Percentiles rank a stretch among this genome's conserved stretches.
phyloP scores from a whole-genome alignment of 129 eudicot species.

The Artemisia tridentata region DNA sequence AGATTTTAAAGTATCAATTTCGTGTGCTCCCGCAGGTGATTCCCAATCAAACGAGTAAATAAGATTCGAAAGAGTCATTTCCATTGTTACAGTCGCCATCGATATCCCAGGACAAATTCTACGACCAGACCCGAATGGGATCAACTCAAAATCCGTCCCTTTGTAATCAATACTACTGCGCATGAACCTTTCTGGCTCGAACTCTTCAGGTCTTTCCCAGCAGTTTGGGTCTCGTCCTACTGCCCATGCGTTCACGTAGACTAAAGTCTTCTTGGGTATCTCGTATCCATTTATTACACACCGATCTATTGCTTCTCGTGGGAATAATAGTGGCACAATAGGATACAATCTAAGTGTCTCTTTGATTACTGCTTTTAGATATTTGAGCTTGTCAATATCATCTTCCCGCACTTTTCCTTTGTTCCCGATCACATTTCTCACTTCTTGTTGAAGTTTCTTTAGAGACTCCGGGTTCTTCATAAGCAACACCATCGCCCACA shows the following conservation, averaged over 20 bases:
- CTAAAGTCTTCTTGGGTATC: conserved; percentile 22
- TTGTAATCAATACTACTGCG: conserved; percentile 20
- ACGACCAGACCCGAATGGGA: conserved; percentile 33
- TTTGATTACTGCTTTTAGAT: conserved; percentile 34
- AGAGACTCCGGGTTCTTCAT: conserved; percentile 31
- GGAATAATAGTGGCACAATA: conserved; percentile 27
- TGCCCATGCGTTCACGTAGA: conserved; percentile 25
- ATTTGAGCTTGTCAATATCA: conserved; percentile 28
- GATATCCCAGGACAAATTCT: conserved; percentile 33
- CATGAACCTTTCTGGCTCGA: conserved; percentile 34
- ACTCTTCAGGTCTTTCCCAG: conserved; percentile 27
- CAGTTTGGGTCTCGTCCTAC: conserved; percentile 38
- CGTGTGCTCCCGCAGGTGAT: background rate
- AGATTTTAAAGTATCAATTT: too few relatives aligned
- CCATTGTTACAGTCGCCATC: conserved; percentile 26
- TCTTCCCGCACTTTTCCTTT: conserved; percentile 31
- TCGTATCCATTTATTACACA: conserved; percentile 22
- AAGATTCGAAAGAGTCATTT: conserved; percentile 28
- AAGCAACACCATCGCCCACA: conserved; percentile 41
- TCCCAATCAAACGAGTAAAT: conserved; percentile 33
- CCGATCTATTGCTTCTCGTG: conserved; percentile 25
- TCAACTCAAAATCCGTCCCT: conserved; percentile 30
- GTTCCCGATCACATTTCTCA: conserved; percentile 23
- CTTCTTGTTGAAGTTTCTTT: conserved; percentile 32
- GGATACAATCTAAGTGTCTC: conserved; percentile 37